Base-by-base conservation (phyloP, 1,284 basidiomycete genomes). In the Anthracocystis walkeri region DNA sequence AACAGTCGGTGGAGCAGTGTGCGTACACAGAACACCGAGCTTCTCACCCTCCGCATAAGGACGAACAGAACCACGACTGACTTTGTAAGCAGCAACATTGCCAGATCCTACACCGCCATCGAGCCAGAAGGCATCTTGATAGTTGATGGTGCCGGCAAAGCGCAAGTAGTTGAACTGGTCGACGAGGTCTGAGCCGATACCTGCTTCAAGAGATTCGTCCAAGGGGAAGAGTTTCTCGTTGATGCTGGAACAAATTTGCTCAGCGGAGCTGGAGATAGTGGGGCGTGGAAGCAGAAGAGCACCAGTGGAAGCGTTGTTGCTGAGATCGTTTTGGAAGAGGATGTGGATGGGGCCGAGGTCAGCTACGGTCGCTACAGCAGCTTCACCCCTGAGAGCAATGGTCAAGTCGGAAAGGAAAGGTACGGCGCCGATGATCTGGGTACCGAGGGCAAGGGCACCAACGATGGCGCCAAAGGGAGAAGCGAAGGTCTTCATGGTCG, bases 241-340 rank as follows among this genome's bases (percentile, higher is more conserved):
- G 35, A 77, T 65, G 2, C 23, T 33, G 2, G 51, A n/a, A 56
- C 80, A 81, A 12, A 68, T 58, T 2, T 66, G 49, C 3, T 70
- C 64, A 38, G 78, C 78, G 12, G 41, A 54, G 16, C 58, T 35
- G 6, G 70, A 56, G 44, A 52, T 27, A 23, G 76, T 65, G 3
- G 64, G 40, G 20, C 67, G 59, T 12, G 55, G 58, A 7, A 78
- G 58, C 3, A 79, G 68, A n/a, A 81, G 41, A 12, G 79, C 79
- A 10, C 76, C 70, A 21, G 69, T 74, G 23, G 65, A 60, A 27
- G 70, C 51, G 40, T 67, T 69, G 46, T 23, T 61, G 56, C 65
- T 65, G 25, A 81, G 73, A 48, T 81, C 79, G 44, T 81, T 81
- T 58, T 79, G 78, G 45, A 52, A 72, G 42, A 81, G 78, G 53